Percentiles rank a stretch among this genome's conserved stretches.
These are phyloP conservation scores for Elsinoe necatrix DNA, from an alignment of 2,329 filamentous ascomycete species.

Conservation along the genomic window DNA sequence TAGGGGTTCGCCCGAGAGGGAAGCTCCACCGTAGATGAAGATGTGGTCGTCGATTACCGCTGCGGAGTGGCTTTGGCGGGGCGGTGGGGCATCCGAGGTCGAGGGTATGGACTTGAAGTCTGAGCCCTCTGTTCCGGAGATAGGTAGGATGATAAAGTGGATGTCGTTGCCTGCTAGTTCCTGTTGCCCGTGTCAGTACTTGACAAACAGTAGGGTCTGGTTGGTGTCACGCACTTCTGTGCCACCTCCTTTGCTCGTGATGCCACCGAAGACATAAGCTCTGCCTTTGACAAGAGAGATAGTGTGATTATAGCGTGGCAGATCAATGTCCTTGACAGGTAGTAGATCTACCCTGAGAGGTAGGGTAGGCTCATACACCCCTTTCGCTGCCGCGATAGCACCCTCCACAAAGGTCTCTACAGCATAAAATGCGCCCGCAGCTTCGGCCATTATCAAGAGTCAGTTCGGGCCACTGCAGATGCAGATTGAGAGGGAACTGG, in stretches of 20 bases:
- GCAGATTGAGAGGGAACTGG: not conserved
- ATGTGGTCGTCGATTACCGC: slow-evolving; percentile 37
- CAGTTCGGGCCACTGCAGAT: not conserved
- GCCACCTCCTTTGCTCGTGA: slow-evolving; percentile 14
- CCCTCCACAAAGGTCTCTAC: slow-evolving; percentile 29
- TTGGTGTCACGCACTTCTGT: not conserved
- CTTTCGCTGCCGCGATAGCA: slow-evolving; percentile 41
- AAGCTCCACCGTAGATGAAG: slow-evolving; percentile 37
- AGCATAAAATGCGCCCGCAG: slow-evolving; percentile 33
- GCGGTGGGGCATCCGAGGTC: slow-evolving; percentile 30
- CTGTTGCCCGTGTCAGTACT: slow-evolving; percentile 7
- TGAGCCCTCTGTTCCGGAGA: slow-evolving; percentile 35
- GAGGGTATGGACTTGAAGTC: slow-evolving; percentile 34
- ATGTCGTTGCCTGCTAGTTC: slow-evolving; percentile 43
- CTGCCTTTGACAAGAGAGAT: slow-evolving; percentile 46
- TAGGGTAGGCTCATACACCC: slow-evolving; percentile 41
- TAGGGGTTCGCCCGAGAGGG: slow-evolving; percentile 19
- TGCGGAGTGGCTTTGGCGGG: slow-evolving; percentile 36
- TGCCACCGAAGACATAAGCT: slow-evolving; percentile 50
- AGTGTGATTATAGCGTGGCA: slow-evolving; percentile 45
- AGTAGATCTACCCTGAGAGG: slow-evolving; percentile 45
- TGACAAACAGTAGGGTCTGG: too few species aligned
- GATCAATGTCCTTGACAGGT: slow-evolving; percentile 37
- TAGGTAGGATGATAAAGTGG: slow-evolving; percentile 45
- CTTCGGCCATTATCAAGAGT: slow-evolving; percentile 25